These are phyloP conservation scores for Neonectria coccinea DNA, from an alignment of 2,329 filamentous ascomycete species.

Conservation along the genomic window DNA sequence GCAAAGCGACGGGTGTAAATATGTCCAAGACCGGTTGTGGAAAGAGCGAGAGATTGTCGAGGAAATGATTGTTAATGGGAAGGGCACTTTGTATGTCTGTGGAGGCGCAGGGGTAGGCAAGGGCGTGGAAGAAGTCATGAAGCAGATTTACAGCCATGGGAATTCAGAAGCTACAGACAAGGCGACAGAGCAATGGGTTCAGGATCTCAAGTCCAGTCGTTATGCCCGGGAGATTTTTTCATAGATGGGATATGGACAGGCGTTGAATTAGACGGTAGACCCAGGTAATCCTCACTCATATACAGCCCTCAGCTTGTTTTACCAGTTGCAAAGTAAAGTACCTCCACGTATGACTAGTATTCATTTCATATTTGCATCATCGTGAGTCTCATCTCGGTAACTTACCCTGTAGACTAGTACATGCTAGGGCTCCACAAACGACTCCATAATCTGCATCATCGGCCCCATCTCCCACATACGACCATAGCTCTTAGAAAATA, in stretches of 20 bases:
- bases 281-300: too few species aligned
- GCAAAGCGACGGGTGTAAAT: constrained; percentile 19
- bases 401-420: too few species aligned
- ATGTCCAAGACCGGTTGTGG: constrained; percentile 27
- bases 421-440: too few species aligned
- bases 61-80: constrained; percentile 8
- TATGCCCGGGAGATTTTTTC: constrained; percentile 25
- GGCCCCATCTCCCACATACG: background rate
- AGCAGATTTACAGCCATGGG: constrained; percentile 12
- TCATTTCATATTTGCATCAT: too few species aligned
- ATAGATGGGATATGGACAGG: constrained; percentile 2
- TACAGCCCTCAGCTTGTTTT: too few species aligned
- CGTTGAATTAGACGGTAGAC: background rate
- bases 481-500: background rate
- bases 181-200: constrained; percentile 15
- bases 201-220: constrained; percentile 13
- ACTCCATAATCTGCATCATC: too few species aligned
- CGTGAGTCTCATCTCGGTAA: too few species aligned
- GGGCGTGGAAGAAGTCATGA: constrained; percentile 19
- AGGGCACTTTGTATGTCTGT: constrained; percentile 25
- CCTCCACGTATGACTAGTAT: too few species aligned
- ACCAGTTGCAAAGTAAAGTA: too few species aligned
- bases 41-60: constrained; percentile 11
- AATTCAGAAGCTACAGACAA: background rate
- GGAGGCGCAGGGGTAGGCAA: constrained; percentile 24